Conservation (phyloP, 2,329 filamentous ascomycete species). For the Trichoderma atrobrunneum region DNA sequence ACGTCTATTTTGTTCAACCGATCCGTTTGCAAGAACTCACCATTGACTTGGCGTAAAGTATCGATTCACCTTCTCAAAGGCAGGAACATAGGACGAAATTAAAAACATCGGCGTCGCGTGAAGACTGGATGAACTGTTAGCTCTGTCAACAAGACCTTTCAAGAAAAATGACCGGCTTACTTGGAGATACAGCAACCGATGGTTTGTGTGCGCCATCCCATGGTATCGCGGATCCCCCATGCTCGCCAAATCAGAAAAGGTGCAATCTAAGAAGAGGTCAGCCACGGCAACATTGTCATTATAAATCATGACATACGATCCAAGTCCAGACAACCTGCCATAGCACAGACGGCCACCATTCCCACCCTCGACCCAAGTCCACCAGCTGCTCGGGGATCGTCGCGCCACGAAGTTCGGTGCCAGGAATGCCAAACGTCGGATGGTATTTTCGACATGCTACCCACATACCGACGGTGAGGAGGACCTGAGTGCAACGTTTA, state of each 20-base stretch:
- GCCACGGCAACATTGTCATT: not conserved
- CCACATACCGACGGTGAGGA: conserved; percentile 54
- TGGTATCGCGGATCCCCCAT: conserved; percentile 52
- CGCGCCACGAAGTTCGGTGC: conserved; percentile 33
- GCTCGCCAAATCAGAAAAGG: conserved; percentile 52
- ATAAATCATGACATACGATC: conserved; percentile 33
- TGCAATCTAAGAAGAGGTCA: conserved; percentile 36
- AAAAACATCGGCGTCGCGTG: conserved; percentile 65
- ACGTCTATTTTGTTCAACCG: conserved; percentile 34
- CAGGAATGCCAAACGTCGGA: conserved; percentile 45
- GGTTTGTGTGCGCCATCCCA: conserved; percentile 57
- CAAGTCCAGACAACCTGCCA: conserved; percentile 57
- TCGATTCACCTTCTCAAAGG: conserved; percentile 47
- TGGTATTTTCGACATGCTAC: conserved; percentile 58
- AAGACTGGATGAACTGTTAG: conserved; percentile 39
- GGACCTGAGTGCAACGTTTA: conserved; percentile 38
- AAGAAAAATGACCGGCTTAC: conserved; percentile 22
- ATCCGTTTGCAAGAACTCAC: conserved; percentile 41
- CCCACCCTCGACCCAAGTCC: conserved; percentile 49
- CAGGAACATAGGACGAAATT: conserved; percentile 50
- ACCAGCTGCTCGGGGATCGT: conserved; percentile 41
- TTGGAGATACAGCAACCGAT: conserved; percentile 38
- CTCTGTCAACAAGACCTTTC: too few relatives aligned
- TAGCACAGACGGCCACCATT: conserved; percentile 57
- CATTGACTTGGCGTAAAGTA: conserved; percentile 59